Evolutionary conservation across 495 filamentous ascomycete genomes (phyloP).

Genomic region (Pseudevernia furfuracea): DNA sequence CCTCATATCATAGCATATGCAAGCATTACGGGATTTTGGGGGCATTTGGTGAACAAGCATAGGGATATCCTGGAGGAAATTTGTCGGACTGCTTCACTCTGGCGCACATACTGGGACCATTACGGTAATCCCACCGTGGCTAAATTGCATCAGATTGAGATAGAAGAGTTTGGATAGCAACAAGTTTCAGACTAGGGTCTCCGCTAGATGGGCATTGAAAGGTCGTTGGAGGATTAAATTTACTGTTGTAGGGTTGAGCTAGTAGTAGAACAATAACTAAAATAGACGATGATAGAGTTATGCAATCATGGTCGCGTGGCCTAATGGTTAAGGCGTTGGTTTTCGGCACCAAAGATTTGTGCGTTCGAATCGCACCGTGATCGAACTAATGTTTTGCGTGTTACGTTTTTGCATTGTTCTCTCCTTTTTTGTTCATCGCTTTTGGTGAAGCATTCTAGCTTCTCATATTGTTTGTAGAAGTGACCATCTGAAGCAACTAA

Average conservation of each 20-base stretch:
- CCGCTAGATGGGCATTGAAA: too few species aligned
- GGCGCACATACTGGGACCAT: neutral
- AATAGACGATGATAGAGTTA: too few species aligned
- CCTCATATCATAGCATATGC: neutral
- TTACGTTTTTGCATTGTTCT: too few species aligned
- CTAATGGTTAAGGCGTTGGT: conserved; percentile 46
- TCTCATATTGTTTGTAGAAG: too few species aligned
- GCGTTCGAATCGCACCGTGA: conserved; percentile 41
- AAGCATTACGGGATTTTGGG: neutral
- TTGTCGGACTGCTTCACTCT: neutral
- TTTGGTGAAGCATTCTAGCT: too few species aligned
- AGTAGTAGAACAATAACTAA: too few species aligned
- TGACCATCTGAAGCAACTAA: too few species aligned
- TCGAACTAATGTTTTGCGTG: conserved; percentile 17
- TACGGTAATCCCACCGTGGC: neutral
- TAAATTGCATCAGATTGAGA: neutral
- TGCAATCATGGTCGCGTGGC: conserved; percentile 38
- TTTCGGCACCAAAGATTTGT: conserved; percentile 45
- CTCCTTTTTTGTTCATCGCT: too few species aligned
- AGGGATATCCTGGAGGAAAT: neutral
- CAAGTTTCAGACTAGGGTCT: neutral
- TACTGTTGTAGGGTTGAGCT: too few species aligned
- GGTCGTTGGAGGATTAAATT: too few species aligned
- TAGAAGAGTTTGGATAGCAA: neutral
- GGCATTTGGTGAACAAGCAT: neutral